Conservation (phyloP, 257 asterid genomes). For the Solanum neorickii region DNA sequence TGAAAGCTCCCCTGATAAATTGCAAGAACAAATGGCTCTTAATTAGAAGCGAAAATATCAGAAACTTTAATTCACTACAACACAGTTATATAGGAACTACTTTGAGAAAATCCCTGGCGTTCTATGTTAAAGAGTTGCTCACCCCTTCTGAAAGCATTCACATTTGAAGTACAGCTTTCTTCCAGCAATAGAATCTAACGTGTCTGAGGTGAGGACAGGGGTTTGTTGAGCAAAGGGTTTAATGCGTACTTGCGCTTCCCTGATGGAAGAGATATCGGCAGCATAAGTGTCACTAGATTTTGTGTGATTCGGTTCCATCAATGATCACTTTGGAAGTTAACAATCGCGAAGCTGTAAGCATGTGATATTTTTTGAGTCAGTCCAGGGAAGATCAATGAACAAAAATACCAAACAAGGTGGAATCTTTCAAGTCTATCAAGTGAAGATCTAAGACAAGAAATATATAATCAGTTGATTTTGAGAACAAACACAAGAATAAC, state of each 20-base stretch:
- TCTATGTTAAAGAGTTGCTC: conserved; percentile 6
- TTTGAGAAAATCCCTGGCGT: not conserved
- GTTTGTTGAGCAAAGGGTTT: conserved; percentile 42
- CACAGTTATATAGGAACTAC: not conserved
- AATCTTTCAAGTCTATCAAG: not conserved
- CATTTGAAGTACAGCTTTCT: conserved; percentile 71
- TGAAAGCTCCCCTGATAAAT: conserved; percentile 73
- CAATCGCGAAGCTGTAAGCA: not conserved
- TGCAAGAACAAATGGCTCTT: not conserved
- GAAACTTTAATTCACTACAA: not conserved
- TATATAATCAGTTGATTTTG: not conserved
- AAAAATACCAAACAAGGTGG: not conserved
- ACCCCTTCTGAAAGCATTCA: conserved; percentile 97
- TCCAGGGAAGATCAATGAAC: not conserved
- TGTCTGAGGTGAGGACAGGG: conserved; percentile 61
- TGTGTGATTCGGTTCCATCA: conserved; percentile 41
- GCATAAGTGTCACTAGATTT: conserved; percentile 38
- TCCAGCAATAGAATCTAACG: conserved; percentile 62
- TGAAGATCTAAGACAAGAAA: not conserved
- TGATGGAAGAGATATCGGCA: conserved; percentile 65
- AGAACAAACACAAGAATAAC: not conserved
- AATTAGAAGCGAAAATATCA: not conserved
- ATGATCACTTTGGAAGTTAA: not conserved
- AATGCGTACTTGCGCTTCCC: conserved; percentile 64
- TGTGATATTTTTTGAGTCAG: not conserved